Evolutionary conservation across 257 asterid genomes (phyloP).

Genomic region (Verbena officinalis): DNA sequence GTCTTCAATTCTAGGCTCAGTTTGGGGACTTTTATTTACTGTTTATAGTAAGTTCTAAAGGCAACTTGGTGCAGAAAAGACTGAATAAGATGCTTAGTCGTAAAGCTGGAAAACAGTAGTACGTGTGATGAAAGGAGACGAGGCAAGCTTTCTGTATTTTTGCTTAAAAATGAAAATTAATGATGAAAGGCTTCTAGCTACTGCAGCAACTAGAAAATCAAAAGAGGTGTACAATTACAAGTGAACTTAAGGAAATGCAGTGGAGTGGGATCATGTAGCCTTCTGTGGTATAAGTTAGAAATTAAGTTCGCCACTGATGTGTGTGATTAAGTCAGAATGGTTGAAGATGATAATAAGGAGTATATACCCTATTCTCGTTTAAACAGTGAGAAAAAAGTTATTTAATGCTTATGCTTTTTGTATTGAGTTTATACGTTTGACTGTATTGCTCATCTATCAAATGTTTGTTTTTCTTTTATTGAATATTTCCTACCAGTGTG

Average conservation of each 20-base stretch:
- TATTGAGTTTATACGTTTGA: conserved; percentile 17
- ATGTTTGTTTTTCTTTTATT: background rate
- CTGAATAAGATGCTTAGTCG: background rate
- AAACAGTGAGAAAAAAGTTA: background rate
- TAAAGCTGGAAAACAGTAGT: background rate
- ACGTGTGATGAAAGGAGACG: conserved; percentile 13
- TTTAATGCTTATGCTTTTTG: background rate
- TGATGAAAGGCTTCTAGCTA: background rate
- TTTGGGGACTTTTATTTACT: conserved; percentile 2
- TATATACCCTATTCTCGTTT: background rate
- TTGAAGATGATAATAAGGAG: background rate
- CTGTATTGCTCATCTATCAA: background rate
- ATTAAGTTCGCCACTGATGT: conserved; percentile 8
- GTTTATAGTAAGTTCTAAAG: background rate
- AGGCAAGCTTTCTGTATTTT: conserved; percentile 4
- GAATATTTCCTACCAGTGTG: conserved; percentile 14
- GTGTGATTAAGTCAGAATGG: background rate
- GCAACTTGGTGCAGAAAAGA: background rate
- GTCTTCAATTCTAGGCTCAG: background rate
- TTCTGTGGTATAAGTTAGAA: conserved; percentile 5
- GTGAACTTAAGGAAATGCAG: background rate
- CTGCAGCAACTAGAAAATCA: conserved; percentile 3
- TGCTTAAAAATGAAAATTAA: conserved; percentile 18
- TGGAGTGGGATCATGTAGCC: conserved; percentile 3
- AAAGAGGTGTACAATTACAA: background rate